Percentiles rank a stretch among this genome's conserved stretches.
Conservation (phyloP, 495 filamentous ascomycete genomes). For the Cetradonia linearis region DNA sequence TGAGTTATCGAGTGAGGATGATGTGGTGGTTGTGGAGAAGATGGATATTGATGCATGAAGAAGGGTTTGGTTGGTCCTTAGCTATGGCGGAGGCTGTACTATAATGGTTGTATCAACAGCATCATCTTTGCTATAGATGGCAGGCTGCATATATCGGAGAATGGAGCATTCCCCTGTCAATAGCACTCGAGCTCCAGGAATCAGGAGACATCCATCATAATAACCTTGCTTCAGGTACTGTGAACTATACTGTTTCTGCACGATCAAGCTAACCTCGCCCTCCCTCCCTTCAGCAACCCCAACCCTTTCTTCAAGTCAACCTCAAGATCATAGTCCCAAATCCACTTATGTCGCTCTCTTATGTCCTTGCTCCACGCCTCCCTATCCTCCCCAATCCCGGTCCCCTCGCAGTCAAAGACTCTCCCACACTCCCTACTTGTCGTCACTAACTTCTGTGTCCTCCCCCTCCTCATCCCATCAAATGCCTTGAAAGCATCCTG, state of each 20-base stretch:
- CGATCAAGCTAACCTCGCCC: not conserved
- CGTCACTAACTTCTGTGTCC: slow-evolving; percentile 40
- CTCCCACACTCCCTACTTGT: slow-evolving; percentile 32
- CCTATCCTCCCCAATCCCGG: slow-evolving; percentile 15
- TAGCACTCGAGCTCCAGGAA: not conserved
- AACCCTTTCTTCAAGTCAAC: slow-evolving; percentile 30
- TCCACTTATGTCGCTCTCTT: slow-evolving; percentile 22
- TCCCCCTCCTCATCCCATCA: slow-evolving; percentile 25
- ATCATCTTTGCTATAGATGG: not conserved
- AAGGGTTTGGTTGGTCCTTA: not conserved
- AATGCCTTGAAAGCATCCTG: slow-evolving; percentile 18
- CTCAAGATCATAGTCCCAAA: slow-evolving; percentile 28
- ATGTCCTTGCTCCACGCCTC: slow-evolving; percentile 19
- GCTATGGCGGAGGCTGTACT: slow-evolving; percentile 8
- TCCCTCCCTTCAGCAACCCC: slow-evolving; percentile 19
- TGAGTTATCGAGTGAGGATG: slow-evolving; percentile 56
- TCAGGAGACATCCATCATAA: too few relatives aligned
- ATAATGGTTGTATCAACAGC: slow-evolving; percentile 21
- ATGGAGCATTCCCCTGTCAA: not conserved
- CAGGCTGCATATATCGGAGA: not conserved
- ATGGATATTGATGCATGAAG: slow-evolving; percentile 78
- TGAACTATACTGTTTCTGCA: not conserved
- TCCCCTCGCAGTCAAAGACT: slow-evolving; percentile 17
- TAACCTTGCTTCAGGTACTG: not conserved
- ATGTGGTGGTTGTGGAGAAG: slow-evolving; percentile 58